Conservation (phyloP, 768 basidiomycete genomes). For the Macrolepiota dolichaula region DNA sequence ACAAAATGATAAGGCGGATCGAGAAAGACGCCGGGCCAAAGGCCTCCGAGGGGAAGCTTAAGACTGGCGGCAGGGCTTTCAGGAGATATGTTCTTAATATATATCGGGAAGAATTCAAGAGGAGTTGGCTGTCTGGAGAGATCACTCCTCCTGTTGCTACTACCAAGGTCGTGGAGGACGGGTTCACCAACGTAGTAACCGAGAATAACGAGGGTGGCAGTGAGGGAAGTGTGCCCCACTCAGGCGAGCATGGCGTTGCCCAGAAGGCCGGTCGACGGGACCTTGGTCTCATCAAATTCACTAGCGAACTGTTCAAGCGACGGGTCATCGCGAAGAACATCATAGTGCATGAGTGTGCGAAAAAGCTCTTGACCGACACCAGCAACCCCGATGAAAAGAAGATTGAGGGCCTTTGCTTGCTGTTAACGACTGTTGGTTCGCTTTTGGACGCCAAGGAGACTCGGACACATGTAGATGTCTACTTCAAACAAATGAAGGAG, state of each 20-base stretch:
- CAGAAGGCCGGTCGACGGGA: slow-evolving; percentile 97
- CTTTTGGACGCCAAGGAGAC: slow-evolving; percentile 83
- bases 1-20: slow-evolving; percentile 95
- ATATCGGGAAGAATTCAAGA: slow-evolving; percentile 97
- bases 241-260: slow-evolving; percentile 93
- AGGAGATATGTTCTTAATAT: slow-evolving; percentile 94
- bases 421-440: slow-evolving; percentile 85
- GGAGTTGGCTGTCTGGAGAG: slow-evolving; percentile 90
- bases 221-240: slow-evolving; percentile 78
- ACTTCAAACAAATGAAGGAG: slow-evolving; percentile 89
- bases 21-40: slow-evolving; percentile 88
- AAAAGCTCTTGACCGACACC: slow-evolving; percentile 90
- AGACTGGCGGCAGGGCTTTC: slow-evolving; percentile 92
- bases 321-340: slow-evolving; percentile 97
- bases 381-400: slow-evolving; percentile 97
- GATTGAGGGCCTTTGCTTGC: slow-evolving; percentile 92
- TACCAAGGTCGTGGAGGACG: slow-evolving; percentile 78
- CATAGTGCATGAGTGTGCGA: slow-evolving; percentile 93
- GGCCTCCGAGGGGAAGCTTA: slow-evolving; percentile 77
- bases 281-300: slow-evolving; percentile 96
- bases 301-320: slow-evolving; percentile 98
- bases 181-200: slow-evolving; percentile 68
- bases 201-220: slow-evolving; percentile 47
- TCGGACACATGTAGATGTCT: slow-evolving; percentile 84
- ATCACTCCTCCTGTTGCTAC: slow-evolving; percentile 83